Base-by-base conservation (phyloP, 202 grass and related monocot species). In the Brachypodium distachyon region DNA sequence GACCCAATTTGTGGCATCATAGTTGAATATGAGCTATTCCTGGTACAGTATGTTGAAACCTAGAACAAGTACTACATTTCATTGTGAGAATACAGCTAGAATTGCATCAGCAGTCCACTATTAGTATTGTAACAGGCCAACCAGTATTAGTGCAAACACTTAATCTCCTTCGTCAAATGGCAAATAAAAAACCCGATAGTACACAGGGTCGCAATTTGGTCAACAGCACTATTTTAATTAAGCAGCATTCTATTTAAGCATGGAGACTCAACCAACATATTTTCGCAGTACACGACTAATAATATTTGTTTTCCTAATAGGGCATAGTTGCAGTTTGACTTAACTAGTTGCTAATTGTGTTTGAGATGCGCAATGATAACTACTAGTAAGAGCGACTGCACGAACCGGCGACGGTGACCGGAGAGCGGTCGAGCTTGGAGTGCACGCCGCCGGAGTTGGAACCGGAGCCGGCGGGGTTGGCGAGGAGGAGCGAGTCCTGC, bases 321-420 rank as follows among this genome's bases (percentile, higher is more conserved):
- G 32, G 6, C 34, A 39, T 6, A 38, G 28, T 44, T 40, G 16
- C 12, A 29, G 57, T 29, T 76, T 32, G 74, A 67, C 72, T 32
- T 55, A 41, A 40, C 65, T 55, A 19, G 32, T 18, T 52, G 19
- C 10, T 18, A 46, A 71, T 38, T 41, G 16, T 29, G 1, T 63
- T 49, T 58, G 6, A 0, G 7, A 41, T 9, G 72, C 10, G 9
- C 0, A 4, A 36, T 2, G 28, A 69, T 14, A 0, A 32, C 11
- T 43, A 50, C 4, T 51, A 37, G 41, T 1, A 6, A 39, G 48
- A 39, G 51, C 16, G 48, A 5, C 42, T 56, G 39, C 3, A 62
- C 31, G 31, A 81, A 97, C 94, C 94, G 14, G 94, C 94, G 23
- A 94, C 84, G 14, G 94, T 97, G 77, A 97, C 94, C 4, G 84